phyloP scores from a whole-genome alignment of 2,329 filamentous ascomycete genomes.

The Alternaria alternata region DNA sequence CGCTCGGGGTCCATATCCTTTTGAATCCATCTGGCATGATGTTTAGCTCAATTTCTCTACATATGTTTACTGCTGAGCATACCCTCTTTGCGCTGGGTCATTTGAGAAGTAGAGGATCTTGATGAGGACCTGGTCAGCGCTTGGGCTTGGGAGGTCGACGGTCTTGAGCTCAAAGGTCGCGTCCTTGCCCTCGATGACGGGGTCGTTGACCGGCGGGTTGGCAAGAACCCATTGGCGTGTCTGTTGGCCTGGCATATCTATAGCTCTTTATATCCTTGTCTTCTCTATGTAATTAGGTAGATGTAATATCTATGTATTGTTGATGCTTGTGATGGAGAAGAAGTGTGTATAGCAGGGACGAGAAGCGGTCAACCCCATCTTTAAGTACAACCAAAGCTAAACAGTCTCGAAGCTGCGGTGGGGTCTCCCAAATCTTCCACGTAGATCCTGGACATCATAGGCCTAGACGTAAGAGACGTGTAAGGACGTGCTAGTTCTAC shows the following conservation, averaged over 20 bases:
- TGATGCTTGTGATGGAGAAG: not conserved
- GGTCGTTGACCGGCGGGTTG: constrained; percentile 50
- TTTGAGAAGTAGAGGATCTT: constrained; percentile 60
- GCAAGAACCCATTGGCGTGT: constrained; percentile 56
- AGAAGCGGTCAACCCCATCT: not conserved
- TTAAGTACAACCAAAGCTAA: constrained; percentile 6
- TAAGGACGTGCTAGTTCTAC: constrained; percentile 1
- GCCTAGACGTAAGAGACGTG: constrained; percentile 2
- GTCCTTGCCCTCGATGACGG: constrained; percentile 47
- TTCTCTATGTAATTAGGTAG: not conserved
- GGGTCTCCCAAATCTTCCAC: constrained; percentile 7
- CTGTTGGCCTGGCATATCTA: constrained; percentile 42
- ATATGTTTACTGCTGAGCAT: not conserved
- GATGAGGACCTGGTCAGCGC: constrained; percentile 55
- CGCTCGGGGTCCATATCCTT: constrained; percentile 51
- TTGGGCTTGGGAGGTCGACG: constrained; percentile 45
- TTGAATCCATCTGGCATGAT: constrained; percentile 52
- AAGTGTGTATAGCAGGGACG: not conserved
- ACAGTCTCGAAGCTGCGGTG: constrained; percentile 10
- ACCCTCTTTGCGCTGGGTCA: constrained; percentile 46
- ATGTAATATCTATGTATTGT: not conserved
- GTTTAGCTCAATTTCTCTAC: not conserved
- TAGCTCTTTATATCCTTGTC: not conserved
- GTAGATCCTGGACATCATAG: constrained; percentile 4
- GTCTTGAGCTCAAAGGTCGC: constrained; percentile 53